Base-by-base conservation (phyloP, 2,329 filamentous ascomycete species). In the Coleophoma crateriformis region DNA sequence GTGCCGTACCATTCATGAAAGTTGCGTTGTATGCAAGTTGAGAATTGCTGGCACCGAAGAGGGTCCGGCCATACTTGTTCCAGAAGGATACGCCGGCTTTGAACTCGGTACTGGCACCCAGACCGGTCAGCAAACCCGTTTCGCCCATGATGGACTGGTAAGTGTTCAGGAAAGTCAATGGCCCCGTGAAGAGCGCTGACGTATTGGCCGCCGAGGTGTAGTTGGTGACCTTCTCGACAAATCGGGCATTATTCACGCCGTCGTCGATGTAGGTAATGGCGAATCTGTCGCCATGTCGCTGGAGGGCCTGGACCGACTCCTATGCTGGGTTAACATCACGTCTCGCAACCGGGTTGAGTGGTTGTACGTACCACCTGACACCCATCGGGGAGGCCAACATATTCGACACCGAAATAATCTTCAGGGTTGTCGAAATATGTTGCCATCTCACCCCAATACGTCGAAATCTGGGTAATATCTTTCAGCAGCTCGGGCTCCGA, bases 201-300 rank as follows among this genome's bases (percentile, higher is more conserved):
- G 65, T 55, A 47, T 72, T 67, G 1, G 64, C 54, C 2, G 64
- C 54, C 6, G 61, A 60, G 20, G 70, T 71, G 58, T 70, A 75
- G 49, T 75, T 75, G 19, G 57, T 53, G 1, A 81, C 58, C 60
- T 80, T 80, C 13, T 65, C 58, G 1, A 67, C 72, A 52, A 81
- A 81, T 12, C 63, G 58, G 41, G 69, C 67, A 53, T 78, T 71
- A 54, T 75, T 77, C 19, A 53, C 56, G 1, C 74, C 77, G 54
- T 81, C 78, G 52, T 77, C 68, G 27, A 34, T 34, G 17, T 35
- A 43, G 10, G 33, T 40, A 0, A 70, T 75, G 3, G 75, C 74
- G 40, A 77, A 79, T 20, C 78, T 70, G 52, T 81, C 67, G 1
- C 75, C 74, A 60, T 81, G 78, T 27, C 78, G 70, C 57, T 81